These are phyloP conservation scores for Auriscalpium orientale DNA, from an alignment of 768 basidiomycete species.

Conservation along the genomic window DNA sequence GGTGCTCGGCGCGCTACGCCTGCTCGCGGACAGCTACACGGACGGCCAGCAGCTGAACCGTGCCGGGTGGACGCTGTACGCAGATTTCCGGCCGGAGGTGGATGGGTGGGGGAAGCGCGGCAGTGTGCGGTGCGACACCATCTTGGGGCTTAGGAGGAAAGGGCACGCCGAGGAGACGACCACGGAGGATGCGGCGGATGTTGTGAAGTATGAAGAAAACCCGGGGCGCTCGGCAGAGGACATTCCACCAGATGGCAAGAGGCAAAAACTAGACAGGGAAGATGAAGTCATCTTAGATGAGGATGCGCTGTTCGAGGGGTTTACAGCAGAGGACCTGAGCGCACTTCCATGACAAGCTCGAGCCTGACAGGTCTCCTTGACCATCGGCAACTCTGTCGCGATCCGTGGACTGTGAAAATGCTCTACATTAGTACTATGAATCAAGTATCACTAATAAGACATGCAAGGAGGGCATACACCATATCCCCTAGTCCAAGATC, in stretches of 20 bases:
- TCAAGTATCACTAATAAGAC: constrained; percentile 7
- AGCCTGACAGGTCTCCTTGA: not conserved
- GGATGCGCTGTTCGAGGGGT: constrained; percentile 38
- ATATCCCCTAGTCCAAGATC: not conserved
- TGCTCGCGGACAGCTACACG: constrained; percentile 54
- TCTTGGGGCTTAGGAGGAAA: constrained; percentile 47
- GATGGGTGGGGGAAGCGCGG: constrained; percentile 82
- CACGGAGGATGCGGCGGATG: not conserved
- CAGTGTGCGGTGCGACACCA: constrained; percentile 59
- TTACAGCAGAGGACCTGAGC: constrained; percentile 27
- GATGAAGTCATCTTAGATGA: constrained; percentile 31
- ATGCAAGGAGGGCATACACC: not conserved
- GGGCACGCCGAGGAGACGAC: not conserved
- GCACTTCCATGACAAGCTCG: constrained; percentile 3
- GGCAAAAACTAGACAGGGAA: not conserved
- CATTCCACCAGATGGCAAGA: not conserved
- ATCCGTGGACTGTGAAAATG: not conserved
- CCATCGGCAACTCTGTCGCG: too few species aligned
- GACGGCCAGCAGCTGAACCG: constrained; percentile 49
- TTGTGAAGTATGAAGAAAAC: not conserved
- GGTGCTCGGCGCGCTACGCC: constrained; percentile 67
- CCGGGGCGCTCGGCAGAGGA: not conserved
- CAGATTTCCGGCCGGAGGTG: constrained; percentile 77
- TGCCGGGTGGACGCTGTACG: constrained; percentile 73
- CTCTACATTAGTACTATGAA: constrained; percentile 12